Base-by-base conservation (phyloP, 2,329 filamentous ascomycete species). In the Torrubiellomyces zombiae region DNA sequence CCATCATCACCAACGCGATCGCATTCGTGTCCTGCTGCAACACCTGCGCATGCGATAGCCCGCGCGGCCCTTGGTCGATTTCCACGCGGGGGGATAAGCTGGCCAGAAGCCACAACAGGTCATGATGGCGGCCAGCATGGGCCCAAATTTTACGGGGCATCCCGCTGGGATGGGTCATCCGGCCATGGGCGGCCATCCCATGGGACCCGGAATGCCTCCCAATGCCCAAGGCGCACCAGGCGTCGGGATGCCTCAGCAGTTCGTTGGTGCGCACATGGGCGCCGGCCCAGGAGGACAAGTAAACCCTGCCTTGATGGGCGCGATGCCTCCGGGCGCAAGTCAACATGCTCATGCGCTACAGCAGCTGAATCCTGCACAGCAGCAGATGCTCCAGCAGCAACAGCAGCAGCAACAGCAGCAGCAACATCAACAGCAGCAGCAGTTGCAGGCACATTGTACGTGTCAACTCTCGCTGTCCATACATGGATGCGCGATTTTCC, bases 281-380 rank as follows among this genome's bases (percentile, higher is more conserved):
- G 76, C 76, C 29, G 75, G 68, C 18, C 75, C 77, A 12, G 72
- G 70, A 36, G 68, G 66, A 32, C 75, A 79, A 45, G 73, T 80
- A 36, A 79, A 71, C 45, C 74, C 78, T 40, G 67, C 71, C 28
- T 67, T 83, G 62, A 81, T 85, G 75, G 67, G 57, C 35, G 73
- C 67, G 29, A 80, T 85, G 70, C 75, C 76, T 34, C 75, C 74
- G 16, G 69, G 75, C 32, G 62, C 60, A 35, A 64, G 59, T 27
- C 67, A 67, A 30, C 76, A 70, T 49, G 64, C 67, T 31, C 76
- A 81, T 51, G 73, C 73, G 11, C 53, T 83, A 39, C 73, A 75
- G 43, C 78, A 85, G 44, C 47, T 83, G 27, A 78, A 61, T 42
- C 74, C 75, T 20, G 60, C 55, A 26, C 60, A 64, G 39, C 54